phyloP scores from a whole-genome alignment of 805 yeast genomes.

The Metschnikowia cerradonensis region DNA sequence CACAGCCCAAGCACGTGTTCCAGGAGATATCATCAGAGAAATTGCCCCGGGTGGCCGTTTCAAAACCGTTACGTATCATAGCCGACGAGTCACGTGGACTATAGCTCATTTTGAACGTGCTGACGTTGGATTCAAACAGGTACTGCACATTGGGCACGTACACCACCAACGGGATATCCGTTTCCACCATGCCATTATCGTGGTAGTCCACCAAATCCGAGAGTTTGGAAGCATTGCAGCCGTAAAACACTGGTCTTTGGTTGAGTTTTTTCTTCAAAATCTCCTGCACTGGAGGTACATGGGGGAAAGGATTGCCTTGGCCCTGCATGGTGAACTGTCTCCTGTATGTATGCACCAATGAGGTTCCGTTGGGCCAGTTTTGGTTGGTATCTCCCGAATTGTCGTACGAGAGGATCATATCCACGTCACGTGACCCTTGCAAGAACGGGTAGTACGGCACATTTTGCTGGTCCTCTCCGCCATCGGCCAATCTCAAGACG shows the following conservation, averaged over 20 bases:
- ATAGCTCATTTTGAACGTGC: constrained; percentile 24
- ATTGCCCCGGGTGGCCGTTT: constrained; percentile 18
- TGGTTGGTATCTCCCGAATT: constrained; percentile 60
- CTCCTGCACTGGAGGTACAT: constrained; percentile 11
- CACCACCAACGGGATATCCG: constrained; percentile 23
- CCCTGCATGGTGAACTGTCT: constrained; percentile 42
- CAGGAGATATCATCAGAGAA: constrained; percentile 18
- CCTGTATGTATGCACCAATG: constrained; percentile 52
- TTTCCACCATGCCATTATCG: constrained; percentile 6
- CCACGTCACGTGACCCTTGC: constrained; percentile 58
- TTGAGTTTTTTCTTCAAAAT: constrained; percentile 7
- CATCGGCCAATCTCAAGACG: constrained; percentile 61
- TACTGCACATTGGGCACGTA: constrained; percentile 16
- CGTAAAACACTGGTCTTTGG: constrained; percentile 14
- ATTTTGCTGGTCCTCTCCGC: constrained; percentile 75
- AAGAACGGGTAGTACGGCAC: constrained; percentile 64
- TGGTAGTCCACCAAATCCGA: constrained; percentile 10
- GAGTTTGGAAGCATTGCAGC: constrained; percentile 13
- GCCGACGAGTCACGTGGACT: constrained; percentile 15
- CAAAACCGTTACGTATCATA: constrained; percentile 21
- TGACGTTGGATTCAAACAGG: constrained; percentile 20
- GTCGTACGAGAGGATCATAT: constrained; percentile 61
- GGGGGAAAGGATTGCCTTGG: constrained; percentile 17
- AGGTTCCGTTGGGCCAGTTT: constrained; percentile 65
- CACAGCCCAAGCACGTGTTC: constrained; percentile 26